phyloP scores from a whole-genome alignment of 192 early-diverging fungal species.

The Podila epigama region DNA sequence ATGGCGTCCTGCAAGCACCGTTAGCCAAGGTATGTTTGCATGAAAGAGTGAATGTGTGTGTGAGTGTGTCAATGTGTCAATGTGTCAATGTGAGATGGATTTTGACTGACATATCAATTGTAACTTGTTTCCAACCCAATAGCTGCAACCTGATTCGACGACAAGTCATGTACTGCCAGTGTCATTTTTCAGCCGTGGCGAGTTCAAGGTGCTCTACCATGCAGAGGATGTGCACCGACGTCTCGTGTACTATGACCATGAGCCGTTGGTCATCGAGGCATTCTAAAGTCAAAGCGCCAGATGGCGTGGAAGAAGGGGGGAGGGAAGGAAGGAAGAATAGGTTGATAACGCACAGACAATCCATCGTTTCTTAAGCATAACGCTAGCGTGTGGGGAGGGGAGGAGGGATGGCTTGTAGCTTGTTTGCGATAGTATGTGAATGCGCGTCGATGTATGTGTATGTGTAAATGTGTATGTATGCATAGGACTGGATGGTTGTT shows the following conservation, averaged over 20 bases:
- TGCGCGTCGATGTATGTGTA: no score
- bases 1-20: constrained; percentile 60
- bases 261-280: constrained; percentile 54
- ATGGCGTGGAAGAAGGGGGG: not conserved
- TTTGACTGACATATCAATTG: not conserved
- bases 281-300: constrained; percentile 7
- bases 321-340: not conserved
- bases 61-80: not conserved
- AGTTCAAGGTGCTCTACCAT: constrained; percentile 64
- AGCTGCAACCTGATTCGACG: constrained; percentile 59
- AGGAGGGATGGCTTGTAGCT: no score
- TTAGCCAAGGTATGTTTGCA: constrained; percentile 63
- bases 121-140: not conserved
- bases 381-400: no score
- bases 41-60: not conserved
- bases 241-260: constrained; percentile 59
- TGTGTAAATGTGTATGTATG: no score
- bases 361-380: not conserved
- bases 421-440: no score
- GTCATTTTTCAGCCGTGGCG: constrained; percentile 62
- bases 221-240: constrained; percentile 62
- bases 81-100: not conserved
- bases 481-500: no score
- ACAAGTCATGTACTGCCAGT: constrained; percentile 57
- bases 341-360: not conserved